These are phyloP conservation scores for Mariannaea elegans DNA, from an alignment of 2,329 filamentous ascomycete species.

Conservation along the genomic window DNA sequence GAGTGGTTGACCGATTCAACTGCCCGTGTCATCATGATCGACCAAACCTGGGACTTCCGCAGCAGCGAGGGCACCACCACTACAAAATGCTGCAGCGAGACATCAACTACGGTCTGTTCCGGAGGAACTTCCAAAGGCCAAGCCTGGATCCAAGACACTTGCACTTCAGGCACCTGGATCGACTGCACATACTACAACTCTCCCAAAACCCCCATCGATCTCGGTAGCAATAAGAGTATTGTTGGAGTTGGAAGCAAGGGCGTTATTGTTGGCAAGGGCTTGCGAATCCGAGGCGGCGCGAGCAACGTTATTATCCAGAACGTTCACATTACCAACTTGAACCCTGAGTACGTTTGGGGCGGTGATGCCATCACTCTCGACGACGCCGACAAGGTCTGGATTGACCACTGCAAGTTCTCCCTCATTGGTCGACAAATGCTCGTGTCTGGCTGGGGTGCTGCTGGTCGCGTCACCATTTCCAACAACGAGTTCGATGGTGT, in stretches of 20 bases:
- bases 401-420: constrained; percentile 62
- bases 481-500: constrained; percentile 66
- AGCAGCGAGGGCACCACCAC: constrained; percentile 61
- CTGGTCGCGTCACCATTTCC: constrained; percentile 64
- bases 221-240: constrained; percentile 66
- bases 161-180: constrained; percentile 61
- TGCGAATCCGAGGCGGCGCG: constrained; percentile 56
- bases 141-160: constrained; percentile 48
- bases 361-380: constrained; percentile 64
- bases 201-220: constrained; percentile 56
- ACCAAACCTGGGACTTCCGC: constrained; percentile 64
- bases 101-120: constrained; percentile 34
- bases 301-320: constrained; percentile 69
- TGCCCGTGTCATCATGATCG: constrained; percentile 65
- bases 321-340: constrained; percentile 61
- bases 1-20: constrained; percentile 63
- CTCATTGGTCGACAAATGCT: constrained; percentile 67
- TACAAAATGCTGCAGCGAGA: constrained; percentile 66
- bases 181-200: constrained; percentile 60
- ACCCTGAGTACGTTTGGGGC: constrained; percentile 66
- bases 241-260: constrained; percentile 61
- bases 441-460: constrained; percentile 60
- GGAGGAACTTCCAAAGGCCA: constrained; percentile 26
- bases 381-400: constrained; percentile 55
- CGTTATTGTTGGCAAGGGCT: constrained; percentile 65